Evolutionary conservation across 2,329 filamentous ascomycete species (phyloP).

Genomic region (Westerdykella ornata): DNA sequence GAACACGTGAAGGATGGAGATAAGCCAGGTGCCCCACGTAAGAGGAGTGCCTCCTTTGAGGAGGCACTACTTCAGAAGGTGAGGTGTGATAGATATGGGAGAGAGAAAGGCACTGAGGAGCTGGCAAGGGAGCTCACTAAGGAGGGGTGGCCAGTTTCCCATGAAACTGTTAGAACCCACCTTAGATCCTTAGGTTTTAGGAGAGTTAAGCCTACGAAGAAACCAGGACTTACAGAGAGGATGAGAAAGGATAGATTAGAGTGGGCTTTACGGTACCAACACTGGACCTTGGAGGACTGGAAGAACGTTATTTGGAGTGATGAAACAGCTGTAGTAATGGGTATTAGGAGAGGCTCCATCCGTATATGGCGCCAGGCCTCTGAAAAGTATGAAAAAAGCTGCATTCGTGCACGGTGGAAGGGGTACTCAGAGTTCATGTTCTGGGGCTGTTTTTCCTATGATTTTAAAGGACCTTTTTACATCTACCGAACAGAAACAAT

Average conservation of each 20-base stretch:
- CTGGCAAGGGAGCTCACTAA: background rate
- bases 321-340: conserved; percentile 2
- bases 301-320: conserved; percentile 6
- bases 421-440: conserved; percentile 12
- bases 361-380: conserved; percentile 1
- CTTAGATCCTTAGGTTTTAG: too few relatives aligned
- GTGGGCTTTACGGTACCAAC: background rate
- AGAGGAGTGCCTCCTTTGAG: background rate
- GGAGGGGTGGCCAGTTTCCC: background rate
- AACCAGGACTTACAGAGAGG: background rate
- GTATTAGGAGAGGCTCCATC: background rate
- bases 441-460: conserved; percentile 9
- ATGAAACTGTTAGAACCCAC: background rate
- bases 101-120: background rate
- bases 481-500: conserved; percentile 2
- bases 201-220: too few relatives aligned
- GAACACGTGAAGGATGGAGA: background rate
- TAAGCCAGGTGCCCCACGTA: background rate
- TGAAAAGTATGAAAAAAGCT: background rate
- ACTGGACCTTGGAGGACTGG: conserved; percentile 6
- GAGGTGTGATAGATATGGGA: background rate
- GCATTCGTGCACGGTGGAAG: conserved; percentile 2
- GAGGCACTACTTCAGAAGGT: background rate
- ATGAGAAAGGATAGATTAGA: conserved; percentile 3
- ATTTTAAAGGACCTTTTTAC: conserved; percentile 5